Base-by-base conservation (phyloP, 177 flowering plant genomes). In the Vitis hybrid region DNA sequence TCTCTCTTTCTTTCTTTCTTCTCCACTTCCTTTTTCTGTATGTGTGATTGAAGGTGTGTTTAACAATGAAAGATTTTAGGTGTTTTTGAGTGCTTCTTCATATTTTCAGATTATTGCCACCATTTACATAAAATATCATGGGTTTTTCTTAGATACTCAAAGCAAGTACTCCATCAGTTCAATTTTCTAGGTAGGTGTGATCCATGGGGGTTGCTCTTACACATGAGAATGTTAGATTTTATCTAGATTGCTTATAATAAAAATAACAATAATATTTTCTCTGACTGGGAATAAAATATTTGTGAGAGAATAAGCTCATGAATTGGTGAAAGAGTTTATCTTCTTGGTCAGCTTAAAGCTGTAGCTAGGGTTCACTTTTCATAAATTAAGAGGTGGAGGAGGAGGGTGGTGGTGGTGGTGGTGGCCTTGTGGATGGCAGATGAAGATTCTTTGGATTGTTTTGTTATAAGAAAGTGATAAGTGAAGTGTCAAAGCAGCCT, bases 11-110 rank as follows among this genome's bases (percentile, higher is more conserved):
- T 61, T 64, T 58, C 13, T 54, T 51, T 15, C 50, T 65, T 20
- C 66, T 59, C 48, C 48, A 39, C 48, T 39, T 1, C 45, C 60
- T 52, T 67, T 34, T 13, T 14, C 18, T 63, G 9, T 63, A 20
- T 48, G 76, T 63, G 71, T 50, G 57, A 2, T 73, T 73, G 63
- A 20, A 58, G 63, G 76, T 73, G 71, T 73, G 71, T 67, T 67
- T 51, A 39, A 57, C 22, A 56, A 58, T 50, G 56, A 39, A 14
- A 50, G 10, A 68, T 57, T 0, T 64, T 49, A 70, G 61, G 53
- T 62, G 45, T 45, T 70, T 20, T 50, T 3, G 39, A 16, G 2
- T 57, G 26, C 52, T 19, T 61, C 14, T 16, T 20, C 12, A 10
- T 9, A 19, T 9, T 56, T 18, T 14, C 59, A 9, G 18, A 56